These are phyloP conservation scores for Penicillium sp. DNA, from an alignment of 2,329 filamentous ascomycete genomes.

Conservation along the genomic window DNA sequence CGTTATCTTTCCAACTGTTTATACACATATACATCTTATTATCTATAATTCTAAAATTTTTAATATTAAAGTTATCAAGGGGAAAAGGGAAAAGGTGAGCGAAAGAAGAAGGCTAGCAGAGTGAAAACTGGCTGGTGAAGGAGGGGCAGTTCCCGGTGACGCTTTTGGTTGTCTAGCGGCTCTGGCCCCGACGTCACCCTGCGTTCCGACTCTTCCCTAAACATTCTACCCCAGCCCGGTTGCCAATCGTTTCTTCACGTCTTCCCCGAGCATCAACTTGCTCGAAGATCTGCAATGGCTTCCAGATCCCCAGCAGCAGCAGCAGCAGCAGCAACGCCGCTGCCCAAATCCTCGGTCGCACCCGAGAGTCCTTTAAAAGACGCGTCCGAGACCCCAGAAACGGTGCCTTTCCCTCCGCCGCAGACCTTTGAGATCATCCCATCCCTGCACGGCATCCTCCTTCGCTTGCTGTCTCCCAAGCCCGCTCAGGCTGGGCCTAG, in stretches of 20 bases:
- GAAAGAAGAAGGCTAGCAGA: slow-evolving; percentile 8
- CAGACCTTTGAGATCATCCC: slow-evolving; percentile 85
- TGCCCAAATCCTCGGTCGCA: slow-evolving; percentile 41
- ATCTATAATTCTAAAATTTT: too few species aligned
- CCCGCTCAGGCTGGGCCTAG: slow-evolving; percentile 39
- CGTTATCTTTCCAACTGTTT: too few species aligned
- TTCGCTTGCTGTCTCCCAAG: slow-evolving; percentile 64
- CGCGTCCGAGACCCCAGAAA: slow-evolving; percentile 48
- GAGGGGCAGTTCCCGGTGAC: slow-evolving; percentile 37
- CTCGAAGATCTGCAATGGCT: slow-evolving; percentile 33
- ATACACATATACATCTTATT: too few species aligned
- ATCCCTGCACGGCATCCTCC: slow-evolving; percentile 74
- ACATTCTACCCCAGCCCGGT: slow-evolving; percentile 26
- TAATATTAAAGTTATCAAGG: too few species aligned
- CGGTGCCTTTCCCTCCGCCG: slow-evolving; percentile 66
- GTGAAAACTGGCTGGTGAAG: slow-evolving; percentile 32
- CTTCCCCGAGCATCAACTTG: slow-evolving; percentile 14
- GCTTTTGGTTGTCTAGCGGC: slow-evolving; percentile 34
- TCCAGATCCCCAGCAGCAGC: slow-evolving; percentile 33
- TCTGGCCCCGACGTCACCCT: slow-evolving; percentile 37
- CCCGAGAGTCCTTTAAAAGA: slow-evolving; percentile 39
- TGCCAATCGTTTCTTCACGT: slow-evolving; percentile 21
- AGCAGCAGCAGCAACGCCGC: slow-evolving; percentile 39
- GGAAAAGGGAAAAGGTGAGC: slow-evolving; percentile 17
- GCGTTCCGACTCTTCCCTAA: slow-evolving; percentile 41